Evolutionary conservation across 2,329 filamentous ascomycete species (phyloP), one percentile per base, ranked within the genome.

Genomic region (Alternaria longipes): DNA sequence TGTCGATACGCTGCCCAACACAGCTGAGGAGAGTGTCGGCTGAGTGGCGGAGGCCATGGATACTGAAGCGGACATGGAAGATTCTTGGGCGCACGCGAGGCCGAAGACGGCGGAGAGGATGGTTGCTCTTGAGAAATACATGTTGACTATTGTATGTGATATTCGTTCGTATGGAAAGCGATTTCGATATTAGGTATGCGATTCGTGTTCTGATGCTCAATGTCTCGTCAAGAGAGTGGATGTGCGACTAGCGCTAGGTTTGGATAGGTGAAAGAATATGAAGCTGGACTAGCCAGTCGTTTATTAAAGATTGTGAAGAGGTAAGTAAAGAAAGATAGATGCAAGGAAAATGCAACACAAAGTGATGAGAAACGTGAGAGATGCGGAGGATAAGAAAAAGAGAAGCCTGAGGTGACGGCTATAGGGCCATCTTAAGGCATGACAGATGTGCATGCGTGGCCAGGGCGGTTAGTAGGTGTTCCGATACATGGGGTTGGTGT

Each of bases 191-290:
- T 62, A 67, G 74, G 76, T 75, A 76, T 66, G 30, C 46, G 38
- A 51, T 45, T 49, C n/a, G 64, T 70, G 67, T 61, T 46, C 56
- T 40, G 50, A 58, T 49, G 26, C n/a, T 40, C 55, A 63, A 52
- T 57, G 63, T 61, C 63, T 63, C 67, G 63, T 65, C 54, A 64
- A 73, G 67, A 65, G 70, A 74, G 62, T 65, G 66, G 44, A 69
- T 62, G 71, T 72, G 76, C 77, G 76, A 71, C 77, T 79, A 74
- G 77, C 77, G 77, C 77, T 79, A 70, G 74, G 51, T 24, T 26
- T 47, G 38, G 14, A 32, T 16, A 60, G 26, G 20, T 40, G 36
- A 26, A 38, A 38, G 16, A 26, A 26, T 38, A 36, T 49, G 47
- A 71, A 72, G 63, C 73, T 78, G 76, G 76, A 70, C 76, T 78